phyloP scores from a whole-genome alignment of 495 filamentous ascomycete species.

The Penicillium cataractarum region DNA sequence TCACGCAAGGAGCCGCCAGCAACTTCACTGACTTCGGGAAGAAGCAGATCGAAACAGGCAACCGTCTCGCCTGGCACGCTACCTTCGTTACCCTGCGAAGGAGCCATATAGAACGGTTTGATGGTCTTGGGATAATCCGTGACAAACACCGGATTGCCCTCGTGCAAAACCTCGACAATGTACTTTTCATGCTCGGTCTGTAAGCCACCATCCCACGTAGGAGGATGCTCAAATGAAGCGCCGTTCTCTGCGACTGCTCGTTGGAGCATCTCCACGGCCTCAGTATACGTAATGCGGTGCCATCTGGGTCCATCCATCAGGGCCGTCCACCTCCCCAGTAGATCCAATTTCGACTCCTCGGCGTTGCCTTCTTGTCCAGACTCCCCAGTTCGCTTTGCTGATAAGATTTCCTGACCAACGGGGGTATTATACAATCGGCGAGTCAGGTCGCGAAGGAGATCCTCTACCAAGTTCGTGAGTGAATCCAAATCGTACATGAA shows the following conservation, averaged over 20 bases:
- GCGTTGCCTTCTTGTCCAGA: slow-evolving; percentile 38
- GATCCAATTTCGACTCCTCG: slow-evolving; percentile 41
- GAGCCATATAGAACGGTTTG: slow-evolving; percentile 97
- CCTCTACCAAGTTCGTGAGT: slow-evolving; percentile 79
- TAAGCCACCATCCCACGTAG: slow-evolving; percentile 73
- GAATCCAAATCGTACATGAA: slow-evolving; percentile 70
- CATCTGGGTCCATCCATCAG: slow-evolving; percentile 62
- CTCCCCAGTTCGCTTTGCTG: slow-evolving; percentile 43
- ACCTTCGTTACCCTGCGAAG: slow-evolving; percentile 39
- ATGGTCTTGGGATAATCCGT: slow-evolving; percentile 84
- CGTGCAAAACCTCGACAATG: slow-evolving; percentile 72
- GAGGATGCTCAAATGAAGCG: slow-evolving; percentile 64
- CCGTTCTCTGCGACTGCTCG: slow-evolving; percentile 54
- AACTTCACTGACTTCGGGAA: slow-evolving; percentile 88
- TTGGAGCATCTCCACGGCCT: slow-evolving; percentile 71
- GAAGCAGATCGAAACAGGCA: slow-evolving; percentile 92
- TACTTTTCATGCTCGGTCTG: slow-evolving; percentile 93
- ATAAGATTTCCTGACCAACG: slow-evolving; percentile 65
- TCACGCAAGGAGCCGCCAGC: slow-evolving; percentile 93
- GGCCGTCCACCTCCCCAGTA: slow-evolving; percentile 71
- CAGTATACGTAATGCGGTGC: slow-evolving; percentile 83
- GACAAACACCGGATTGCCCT: slow-evolving; percentile 80
- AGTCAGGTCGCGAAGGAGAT: slow-evolving; percentile 68
- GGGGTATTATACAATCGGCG: slow-evolving; percentile 56
- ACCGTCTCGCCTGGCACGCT: slow-evolving; percentile 58